Conservation (phyloP, 495 filamentous ascomycete species). For the Cercophora samala region DNA sequence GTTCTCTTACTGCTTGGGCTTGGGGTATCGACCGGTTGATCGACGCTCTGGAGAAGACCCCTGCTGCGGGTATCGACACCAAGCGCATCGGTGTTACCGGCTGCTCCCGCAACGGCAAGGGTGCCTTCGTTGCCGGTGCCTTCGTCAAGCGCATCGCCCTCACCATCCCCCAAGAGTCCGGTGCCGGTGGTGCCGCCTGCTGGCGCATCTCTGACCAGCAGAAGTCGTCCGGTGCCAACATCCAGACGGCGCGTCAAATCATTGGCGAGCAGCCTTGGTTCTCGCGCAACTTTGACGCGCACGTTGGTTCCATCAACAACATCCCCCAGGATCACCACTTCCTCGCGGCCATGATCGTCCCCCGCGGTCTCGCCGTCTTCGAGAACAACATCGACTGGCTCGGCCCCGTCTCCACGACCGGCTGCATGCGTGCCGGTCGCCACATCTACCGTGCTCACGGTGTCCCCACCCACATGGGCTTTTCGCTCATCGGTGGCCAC, state of each 20-base stretch:
- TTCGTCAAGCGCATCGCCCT: conserved; percentile 52
- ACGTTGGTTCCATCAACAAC: conserved; percentile 33
- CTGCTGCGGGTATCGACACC: conserved; percentile 45
- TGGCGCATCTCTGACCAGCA: conserved; percentile 52
- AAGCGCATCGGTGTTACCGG: conserved; percentile 50
- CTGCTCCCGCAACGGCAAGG: conserved; percentile 56
- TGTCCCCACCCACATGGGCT: conserved; percentile 51
- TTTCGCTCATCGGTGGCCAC: conserved; percentile 52
- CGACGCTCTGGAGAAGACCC: conserved; percentile 51
- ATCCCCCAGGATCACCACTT: conserved; percentile 53
- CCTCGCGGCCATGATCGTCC: conserved; percentile 46
- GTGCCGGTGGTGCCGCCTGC: conserved; percentile 51
- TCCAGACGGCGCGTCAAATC: conserved; percentile 53
- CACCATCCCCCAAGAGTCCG: conserved; percentile 54
- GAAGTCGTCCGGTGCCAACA: conserved; percentile 48
- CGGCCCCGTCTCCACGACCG: conserved; percentile 49
- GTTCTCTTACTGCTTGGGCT: conserved; percentile 51
- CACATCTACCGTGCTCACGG: conserved; percentile 52
- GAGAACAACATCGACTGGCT: conserved; percentile 59
- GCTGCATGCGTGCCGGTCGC: conserved; percentile 54
- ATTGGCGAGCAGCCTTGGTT: conserved; percentile 55
- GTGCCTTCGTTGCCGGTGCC: conserved; percentile 50
- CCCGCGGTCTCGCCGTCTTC: conserved; percentile 46
- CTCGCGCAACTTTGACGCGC: conserved; percentile 42
- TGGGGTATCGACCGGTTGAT: conserved; percentile 55